phyloP scores from a whole-genome alignment of 225 moss, liverwort and hornwort genomes.

The Ulota crispa region DNA sequence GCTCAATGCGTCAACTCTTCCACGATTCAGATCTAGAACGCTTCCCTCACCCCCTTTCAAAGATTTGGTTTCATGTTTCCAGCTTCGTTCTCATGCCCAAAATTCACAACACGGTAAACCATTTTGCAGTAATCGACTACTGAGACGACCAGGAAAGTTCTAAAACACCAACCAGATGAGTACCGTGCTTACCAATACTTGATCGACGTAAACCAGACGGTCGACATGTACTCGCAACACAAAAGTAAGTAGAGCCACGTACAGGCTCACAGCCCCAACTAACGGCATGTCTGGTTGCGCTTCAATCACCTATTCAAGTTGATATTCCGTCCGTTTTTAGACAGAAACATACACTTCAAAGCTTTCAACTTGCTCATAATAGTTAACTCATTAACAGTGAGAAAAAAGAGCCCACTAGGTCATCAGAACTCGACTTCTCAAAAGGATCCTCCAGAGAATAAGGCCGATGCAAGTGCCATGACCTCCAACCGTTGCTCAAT shows the following conservation, averaged over 20 bases:
- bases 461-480: conserved; percentile 4
- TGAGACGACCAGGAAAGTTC: neutral
- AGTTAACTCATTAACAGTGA: neutral
- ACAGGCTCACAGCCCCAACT: conserved; percentile 90
- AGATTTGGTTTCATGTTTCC: neutral
- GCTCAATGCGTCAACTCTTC: neutral
- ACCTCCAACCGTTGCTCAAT: neutral
- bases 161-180: neutral
- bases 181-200: conserved; percentile 78
- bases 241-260: conserved; percentile 91
- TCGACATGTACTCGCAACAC: conserved; percentile 93
- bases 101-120: neutral
- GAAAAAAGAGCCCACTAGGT: neutral
- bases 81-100: neutral
- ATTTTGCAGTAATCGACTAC: neutral
- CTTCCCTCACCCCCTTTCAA: neutral
- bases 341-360: conserved; percentile 17
- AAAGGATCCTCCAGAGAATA: neutral
- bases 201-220: conserved; percentile 96
- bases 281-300: conserved; percentile 98
- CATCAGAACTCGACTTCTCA: neutral
- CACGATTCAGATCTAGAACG: neutral
- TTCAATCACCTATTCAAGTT: conserved; percentile 74
- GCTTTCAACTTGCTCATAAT: neutral
- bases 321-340: conserved; percentile 6